phyloP scores from a whole-genome alignment of 2,329 filamentous ascomycete genomes.

The Alternaria longipes region DNA sequence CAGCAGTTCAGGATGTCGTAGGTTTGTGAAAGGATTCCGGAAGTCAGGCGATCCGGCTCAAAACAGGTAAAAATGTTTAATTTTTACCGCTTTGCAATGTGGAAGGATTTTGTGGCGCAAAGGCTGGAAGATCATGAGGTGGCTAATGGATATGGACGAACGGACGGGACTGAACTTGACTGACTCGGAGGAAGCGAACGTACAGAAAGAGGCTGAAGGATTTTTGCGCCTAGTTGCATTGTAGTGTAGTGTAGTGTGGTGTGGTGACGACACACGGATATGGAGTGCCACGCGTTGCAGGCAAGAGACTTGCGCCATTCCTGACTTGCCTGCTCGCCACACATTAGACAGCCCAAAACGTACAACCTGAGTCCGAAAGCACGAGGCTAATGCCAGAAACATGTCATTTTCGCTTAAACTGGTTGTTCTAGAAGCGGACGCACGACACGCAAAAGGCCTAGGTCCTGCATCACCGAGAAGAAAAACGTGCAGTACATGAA shows the following conservation, averaged over 20 bases:
- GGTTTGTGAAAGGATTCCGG: conserved; percentile 2
- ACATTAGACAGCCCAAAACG: not conserved
- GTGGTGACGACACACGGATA: not conserved
- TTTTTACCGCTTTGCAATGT: conserved; percentile 3
- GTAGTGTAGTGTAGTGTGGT: not conserved
- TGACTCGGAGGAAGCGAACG: conserved; percentile 2
- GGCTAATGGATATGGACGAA: not conserved
- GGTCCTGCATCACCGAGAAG: conserved; percentile 1
- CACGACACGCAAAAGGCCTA: not conserved
- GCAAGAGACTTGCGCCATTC: not conserved
- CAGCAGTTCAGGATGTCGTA: not conserved
- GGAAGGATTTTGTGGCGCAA: conserved; percentile 5
- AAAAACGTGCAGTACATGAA: conserved; percentile 2
- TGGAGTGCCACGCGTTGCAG: conserved; percentile 1
- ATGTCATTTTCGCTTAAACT: conserved; percentile 3
- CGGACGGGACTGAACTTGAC: not conserved
- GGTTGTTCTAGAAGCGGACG: conserved; percentile 4
- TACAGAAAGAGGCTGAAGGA: conserved; percentile 3
- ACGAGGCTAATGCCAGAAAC: conserved; percentile 4
- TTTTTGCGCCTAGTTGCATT: not conserved
- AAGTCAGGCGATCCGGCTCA: not conserved
- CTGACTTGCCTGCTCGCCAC: not conserved
- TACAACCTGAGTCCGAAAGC: not conserved
- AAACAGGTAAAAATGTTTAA: conserved; percentile 5
- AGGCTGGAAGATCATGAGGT: not conserved